Evolutionary conservation across 169 alveolate species (phyloP), one percentile per base, ranked within the genome.

Genomic region (Eimeria tenella): DNA sequence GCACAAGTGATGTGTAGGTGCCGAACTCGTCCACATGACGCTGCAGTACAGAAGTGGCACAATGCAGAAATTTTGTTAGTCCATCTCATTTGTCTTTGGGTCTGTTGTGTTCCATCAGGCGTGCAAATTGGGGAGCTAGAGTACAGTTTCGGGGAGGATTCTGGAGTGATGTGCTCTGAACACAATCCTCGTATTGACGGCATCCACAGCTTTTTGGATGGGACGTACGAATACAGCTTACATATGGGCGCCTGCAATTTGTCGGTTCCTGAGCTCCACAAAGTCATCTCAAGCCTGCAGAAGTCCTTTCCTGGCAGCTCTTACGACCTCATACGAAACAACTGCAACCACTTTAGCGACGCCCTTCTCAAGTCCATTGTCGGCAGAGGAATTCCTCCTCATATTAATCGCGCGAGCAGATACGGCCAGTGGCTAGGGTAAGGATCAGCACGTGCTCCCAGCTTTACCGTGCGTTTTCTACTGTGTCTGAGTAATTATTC

Each of bases 321-420:
- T 21, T 93, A 93, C n/a, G 65, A 93, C 62, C 70, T 93, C 23
- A 53, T 93, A 50, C 52, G 55, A 19, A 81, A 71, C 8, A 93
- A 93, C 89, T 93, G 95, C 93, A 93, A 93, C 58, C 95, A 93
- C 65, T 93, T 93, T 70, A 70, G 93, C 58, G 95, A 93, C 65
- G 93, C 93, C 17, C 88, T 93, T 49, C 77, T 90, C 42, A 50
- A 50, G 63, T 65, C 92, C 50, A 73, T 83, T 7, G 89, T 89
- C 52, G 79, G 79, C 15, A 89, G 19, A 21, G 88, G 94, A 19
- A 60, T 89, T 13, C 94, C 94, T 58, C 5, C 88, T 17, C 73
- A 71, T 79, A 73, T 89, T 62, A 89, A 71, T 11, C 56, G 94
- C 8, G 87, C 94, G 17, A 83, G 88, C 62, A 42, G 93, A 79